A percentile compares a stretch with the other conserved stretches of the same genome.
These are phyloP conservation scores for Bauhinia variegata DNA, from an alignment of 306 rosid species.

Conservation along the genomic window DNA sequence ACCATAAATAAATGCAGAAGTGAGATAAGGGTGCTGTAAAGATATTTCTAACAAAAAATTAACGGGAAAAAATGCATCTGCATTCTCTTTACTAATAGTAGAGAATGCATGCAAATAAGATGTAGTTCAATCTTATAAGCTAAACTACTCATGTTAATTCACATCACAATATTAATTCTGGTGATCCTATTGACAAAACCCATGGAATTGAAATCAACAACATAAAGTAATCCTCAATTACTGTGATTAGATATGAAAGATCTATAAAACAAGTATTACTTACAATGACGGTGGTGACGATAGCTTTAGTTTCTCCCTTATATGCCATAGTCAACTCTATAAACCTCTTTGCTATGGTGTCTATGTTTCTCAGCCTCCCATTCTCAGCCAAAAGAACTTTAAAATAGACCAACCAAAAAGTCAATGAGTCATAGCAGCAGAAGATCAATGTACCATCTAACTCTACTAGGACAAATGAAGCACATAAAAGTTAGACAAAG, in stretches of 20 bases:
- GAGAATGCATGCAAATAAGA: background rate
- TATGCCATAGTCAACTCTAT: slow-evolving; percentile 84
- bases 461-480: background rate
- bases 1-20: no score
- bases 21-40: background rate
- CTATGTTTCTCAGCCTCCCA: slow-evolving; percentile 78
- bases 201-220: slow-evolving; percentile 8
- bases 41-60: background rate
- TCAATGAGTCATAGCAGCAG: background rate
- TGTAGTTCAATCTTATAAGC: background rate
- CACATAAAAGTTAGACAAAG: background rate
- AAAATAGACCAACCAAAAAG: slow-evolving; percentile 27
- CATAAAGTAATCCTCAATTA: slow-evolving; percentile 9
- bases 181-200: slow-evolving; percentile 1
- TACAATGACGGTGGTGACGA: slow-evolving; percentile 84
- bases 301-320: slow-evolving; percentile 84
- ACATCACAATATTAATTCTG: background rate
- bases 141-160: background rate
- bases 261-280: slow-evolving; percentile 40
- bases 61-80: slow-evolving; percentile 8
- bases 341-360: slow-evolving; percentile 73
- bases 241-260: slow-evolving; percentile 1
- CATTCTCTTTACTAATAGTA: background rate
- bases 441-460: background rate
- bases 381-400: slow-evolving; percentile 71